A percentile compares a stretch with the other conserved stretches of the same genome.
These are phyloP conservation scores for Globisporangium paroecandrum DNA, from an alignment of 352 stramenopile genomes.

Conservation along the genomic window DNA sequence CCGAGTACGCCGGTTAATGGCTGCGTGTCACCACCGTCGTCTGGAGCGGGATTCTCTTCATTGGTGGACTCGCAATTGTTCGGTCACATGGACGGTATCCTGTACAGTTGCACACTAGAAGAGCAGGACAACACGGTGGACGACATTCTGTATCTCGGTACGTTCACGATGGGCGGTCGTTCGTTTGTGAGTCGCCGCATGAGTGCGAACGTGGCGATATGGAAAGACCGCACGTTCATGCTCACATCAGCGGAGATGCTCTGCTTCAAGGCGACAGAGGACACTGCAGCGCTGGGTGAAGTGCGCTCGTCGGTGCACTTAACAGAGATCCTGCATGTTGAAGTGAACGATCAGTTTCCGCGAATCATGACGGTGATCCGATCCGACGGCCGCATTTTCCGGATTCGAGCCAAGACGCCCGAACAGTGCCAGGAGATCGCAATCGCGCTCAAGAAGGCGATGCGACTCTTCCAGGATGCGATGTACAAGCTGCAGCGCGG, in stretches of 20 bases:
- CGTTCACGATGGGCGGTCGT: conserved; percentile 72
- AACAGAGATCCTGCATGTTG: conserved; percentile 76
- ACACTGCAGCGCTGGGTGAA: conserved; percentile 52
- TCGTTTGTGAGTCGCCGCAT: conserved; percentile 66
- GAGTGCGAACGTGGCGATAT: conserved; percentile 70
- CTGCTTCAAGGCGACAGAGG: conserved; percentile 63
- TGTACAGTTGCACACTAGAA: conserved; percentile 70
- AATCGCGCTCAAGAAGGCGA: conserved; percentile 41
- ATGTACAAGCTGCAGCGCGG: conserved; percentile 68
- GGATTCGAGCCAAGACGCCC: conserved; percentile 57
- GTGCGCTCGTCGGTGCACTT: conserved; percentile 66
- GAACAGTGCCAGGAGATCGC: conserved; percentile 68
- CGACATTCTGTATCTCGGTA: conserved; percentile 73
- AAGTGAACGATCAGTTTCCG: conserved; percentile 67
- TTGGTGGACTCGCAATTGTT: conserved; percentile 22
- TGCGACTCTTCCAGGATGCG: conserved; percentile 68
- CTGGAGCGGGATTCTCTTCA: neutral
- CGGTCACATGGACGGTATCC: conserved; percentile 50
- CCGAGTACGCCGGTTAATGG: conserved; percentile 8
- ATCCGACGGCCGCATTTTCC: conserved; percentile 68
- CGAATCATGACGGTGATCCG: conserved; percentile 74
- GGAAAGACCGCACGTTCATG: conserved; percentile 79
- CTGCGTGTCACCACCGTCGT: conserved; percentile 7
- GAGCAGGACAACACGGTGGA: conserved; percentile 80
- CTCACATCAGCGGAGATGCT: conserved; percentile 73